Percentiles rank a stretch among this genome's conserved stretches.
Evolutionary conservation across 495 filamentous ascomycete genomes (phyloP).

Genomic region (Halenospora varia): DNA sequence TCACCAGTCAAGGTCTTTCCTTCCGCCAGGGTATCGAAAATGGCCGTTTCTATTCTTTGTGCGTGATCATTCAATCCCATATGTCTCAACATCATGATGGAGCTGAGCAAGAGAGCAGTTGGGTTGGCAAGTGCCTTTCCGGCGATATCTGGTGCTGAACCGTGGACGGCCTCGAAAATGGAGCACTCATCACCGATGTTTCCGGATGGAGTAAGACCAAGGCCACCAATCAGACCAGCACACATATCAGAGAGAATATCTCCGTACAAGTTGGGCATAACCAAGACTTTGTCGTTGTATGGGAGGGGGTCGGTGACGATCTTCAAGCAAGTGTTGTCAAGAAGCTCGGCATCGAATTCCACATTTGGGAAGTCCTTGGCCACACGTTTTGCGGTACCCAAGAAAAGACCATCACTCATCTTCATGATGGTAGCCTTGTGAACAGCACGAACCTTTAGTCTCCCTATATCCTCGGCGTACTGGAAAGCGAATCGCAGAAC

Average conservation of each 20-base stretch:
- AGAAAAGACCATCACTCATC: slow-evolving; percentile 98
- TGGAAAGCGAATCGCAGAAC: slow-evolving; percentile 97
- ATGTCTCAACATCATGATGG: slow-evolving; percentile 99
- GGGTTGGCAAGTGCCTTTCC: slow-evolving; percentile 95
- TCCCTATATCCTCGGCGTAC: slow-evolving; percentile 85
- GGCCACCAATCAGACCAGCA: slow-evolving; percentile 94
- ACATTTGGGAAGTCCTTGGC: slow-evolving; percentile 91
- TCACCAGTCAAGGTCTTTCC: slow-evolving; percentile 95
- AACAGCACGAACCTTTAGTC: slow-evolving; percentile 92
- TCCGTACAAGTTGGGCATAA: slow-evolving; percentile 99
- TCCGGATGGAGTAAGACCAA: slow-evolving; percentile 93
- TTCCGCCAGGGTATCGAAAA: slow-evolving; percentile 89
- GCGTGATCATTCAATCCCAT: slow-evolving; percentile 89
- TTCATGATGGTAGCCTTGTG: slow-evolving; percentile 99
- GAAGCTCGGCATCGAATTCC: slow-evolving; percentile 92
- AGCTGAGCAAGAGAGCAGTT: slow-evolving; percentile 83
- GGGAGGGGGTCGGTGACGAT: slow-evolving; percentile 90
- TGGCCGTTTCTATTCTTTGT: slow-evolving; percentile 84
- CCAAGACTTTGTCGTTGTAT: slow-evolving; percentile 98
- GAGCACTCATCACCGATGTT: slow-evolving; percentile 99
- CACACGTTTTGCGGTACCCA: slow-evolving; percentile 75
- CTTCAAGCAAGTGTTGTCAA: slow-evolving; percentile 98
- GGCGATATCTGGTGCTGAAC: slow-evolving; percentile 95
- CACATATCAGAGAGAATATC: slow-evolving; percentile 99
- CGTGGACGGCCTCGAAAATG: slow-evolving; percentile 99